Evolutionary conservation across 2,329 filamentous ascomycete species (phyloP), one percentile per base, ranked within the genome.

Genomic region (Aspergillus alliaceus): DNA sequence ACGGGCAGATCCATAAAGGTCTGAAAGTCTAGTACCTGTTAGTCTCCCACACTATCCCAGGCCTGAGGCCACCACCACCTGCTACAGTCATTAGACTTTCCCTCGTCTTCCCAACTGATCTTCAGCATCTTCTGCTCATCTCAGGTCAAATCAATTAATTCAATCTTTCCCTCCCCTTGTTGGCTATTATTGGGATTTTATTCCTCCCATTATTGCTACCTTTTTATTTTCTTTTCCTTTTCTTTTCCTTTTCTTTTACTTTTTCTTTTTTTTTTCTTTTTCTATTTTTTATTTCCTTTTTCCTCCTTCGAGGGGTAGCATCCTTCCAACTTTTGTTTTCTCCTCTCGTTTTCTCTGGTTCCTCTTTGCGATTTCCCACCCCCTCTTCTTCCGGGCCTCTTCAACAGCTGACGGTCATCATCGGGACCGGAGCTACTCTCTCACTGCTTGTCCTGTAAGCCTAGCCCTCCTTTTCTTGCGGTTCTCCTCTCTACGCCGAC

Each of bases 151-250:
- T 39, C 50, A 52, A 35, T 56, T 44, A 24, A 42, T 50, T 48
- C 53, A 29, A 46, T 40, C 48, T 37, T 31, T 35, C 42, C 25
- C 18, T 25, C 44, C 40, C 49, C 53, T 52, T 52, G 42, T 56
- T 47, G 59, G 57, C 56, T 55, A 59, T 55, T 56, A 31, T 53
- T 44, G 40, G 40, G 40, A 24, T n/a, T 44, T 25, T 44, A 44
- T 44, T 44, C n/a, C 24, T 44, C 40, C 40, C 40, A 44, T 44
- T 44, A 44, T 44, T 44, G 49, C 64, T 37, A 34, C 56, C 57
- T 55, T 65, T 49, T 59, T 63, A 63, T 67, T 75, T n/a, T 65
- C 64, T 68, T 63, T 64, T 70, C 56, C 64, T 65, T 35, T 57
- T 63, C 31, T 51, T 46, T 39, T 66, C 57, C 63, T 37, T 42